Base-by-base conservation (phyloP, 2,329 filamentous ascomycete genomes). In the Xylariaceae sp. region DNA sequence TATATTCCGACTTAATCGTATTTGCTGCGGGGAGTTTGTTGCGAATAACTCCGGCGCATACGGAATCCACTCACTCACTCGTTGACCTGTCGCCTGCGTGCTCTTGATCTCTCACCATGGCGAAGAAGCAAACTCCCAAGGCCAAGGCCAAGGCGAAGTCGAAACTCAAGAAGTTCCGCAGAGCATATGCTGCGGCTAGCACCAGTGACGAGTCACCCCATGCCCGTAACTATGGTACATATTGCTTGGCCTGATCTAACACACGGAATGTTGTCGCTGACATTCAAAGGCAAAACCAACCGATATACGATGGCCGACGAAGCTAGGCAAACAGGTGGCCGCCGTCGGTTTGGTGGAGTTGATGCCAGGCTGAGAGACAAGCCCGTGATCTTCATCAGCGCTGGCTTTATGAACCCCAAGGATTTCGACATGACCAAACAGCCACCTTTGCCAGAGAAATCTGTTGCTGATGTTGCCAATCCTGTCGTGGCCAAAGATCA, bases 361-460 rank as follows among this genome's bases (percentile, higher is more conserved):
- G 75, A 74, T 57, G 70, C 71, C 17, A 77, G 73, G 52, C 72
- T 85, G 8, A 75, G 82, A 56, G 71, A 75, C 49, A 76, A 74
- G 48, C 82, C 82, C 1, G 75, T 85, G 3, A 62, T 62, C 0
- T 85, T 85, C 58, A 72, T 83, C 51, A 84, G 81, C 61, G 78
- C 77, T n/a, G 82, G 82, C 4, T 67, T 75, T 48, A 77, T 77
- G 52, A 75, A 83, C 49, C 81, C 82, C 3, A 69, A 82, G 2
- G 75, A 80, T 5, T 59, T 76, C 3, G 70, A 77, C 35, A 59
- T 65, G 30, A 58, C 64, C 44, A 51, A 60, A 34, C 61, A 64
- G 18, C 17, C 34, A 2, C 11, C 37, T 47, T n/a, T 39, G 7
- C 39, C 52, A 10, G 44, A 54, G 10, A 57, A 64, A 23, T 10